Conservation (phyloP, 805 yeast species). For the Metschnikowia sp. region DNA sequence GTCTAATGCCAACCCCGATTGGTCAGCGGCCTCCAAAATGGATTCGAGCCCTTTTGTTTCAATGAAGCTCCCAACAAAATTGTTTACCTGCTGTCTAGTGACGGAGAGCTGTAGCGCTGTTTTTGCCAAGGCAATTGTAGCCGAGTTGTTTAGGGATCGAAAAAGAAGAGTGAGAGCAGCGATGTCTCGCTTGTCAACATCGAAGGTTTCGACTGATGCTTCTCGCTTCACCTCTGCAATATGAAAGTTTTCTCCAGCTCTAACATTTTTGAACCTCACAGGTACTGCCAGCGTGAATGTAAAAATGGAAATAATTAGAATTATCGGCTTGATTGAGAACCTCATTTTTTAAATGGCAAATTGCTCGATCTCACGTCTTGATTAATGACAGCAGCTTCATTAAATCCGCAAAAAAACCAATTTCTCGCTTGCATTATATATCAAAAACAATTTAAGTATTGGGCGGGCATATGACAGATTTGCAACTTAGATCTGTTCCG, state of each 20-base stretch:
- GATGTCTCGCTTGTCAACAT: constrained; percentile 15
- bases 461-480: too few species aligned
- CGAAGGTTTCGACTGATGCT: not conserved
- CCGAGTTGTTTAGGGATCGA: constrained; percentile 20
- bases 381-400: too few species aligned
- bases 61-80: constrained; percentile 23
- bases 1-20: constrained; percentile 27
- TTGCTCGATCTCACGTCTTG: too few species aligned
- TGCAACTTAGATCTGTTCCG: too few species aligned
- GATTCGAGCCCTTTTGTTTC: constrained; percentile 20
- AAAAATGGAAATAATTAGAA: constrained; percentile 5
- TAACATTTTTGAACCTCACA: constrained; percentile 2
- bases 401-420: too few species aligned
- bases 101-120: constrained; percentile 21
- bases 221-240: constrained; percentile 4
- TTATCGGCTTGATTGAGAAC: constrained; percentile 3
- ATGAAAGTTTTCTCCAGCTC: not conserved
- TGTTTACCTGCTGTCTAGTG: constrained; percentile 25
- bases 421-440: too few species aligned
- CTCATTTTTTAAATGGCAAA: constrained; percentile 1
- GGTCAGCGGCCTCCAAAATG: constrained; percentile 23
- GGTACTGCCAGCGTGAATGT: constrained; percentile 11
- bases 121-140: constrained; percentile 20
- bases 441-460: too few species aligned
- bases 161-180: constrained; percentile 24